phyloP scores from a whole-genome alignment of 1,284 basidiomycete species.

The Cryptococcus sp. region DNA sequence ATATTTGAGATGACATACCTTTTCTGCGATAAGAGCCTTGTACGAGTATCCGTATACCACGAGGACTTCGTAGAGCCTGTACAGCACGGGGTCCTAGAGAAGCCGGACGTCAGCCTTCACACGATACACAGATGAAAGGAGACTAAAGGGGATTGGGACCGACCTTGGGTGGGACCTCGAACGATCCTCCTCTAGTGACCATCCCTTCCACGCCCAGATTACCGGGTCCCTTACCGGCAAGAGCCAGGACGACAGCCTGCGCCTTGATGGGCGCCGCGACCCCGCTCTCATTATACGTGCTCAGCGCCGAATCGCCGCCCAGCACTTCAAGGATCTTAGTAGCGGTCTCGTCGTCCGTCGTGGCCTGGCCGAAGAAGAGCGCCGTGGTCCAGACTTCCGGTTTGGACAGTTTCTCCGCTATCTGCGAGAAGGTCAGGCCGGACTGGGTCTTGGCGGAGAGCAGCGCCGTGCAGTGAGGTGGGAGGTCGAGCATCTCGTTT shows the following conservation, averaged over 20 bases:
- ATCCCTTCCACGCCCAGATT: slow-evolving; percentile 38
- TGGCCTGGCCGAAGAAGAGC: slow-evolving; percentile 84
- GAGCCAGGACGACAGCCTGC: slow-evolving; percentile 21
- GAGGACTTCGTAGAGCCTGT: slow-evolving; percentile 81
- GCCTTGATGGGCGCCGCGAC: slow-evolving; percentile 1
- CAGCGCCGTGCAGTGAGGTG: slow-evolving; percentile 29
- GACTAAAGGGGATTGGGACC: not conserved
- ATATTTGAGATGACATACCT: slow-evolving; percentile 58
- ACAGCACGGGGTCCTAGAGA: slow-evolving; percentile 72
- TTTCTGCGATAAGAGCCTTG: slow-evolving; percentile 80
- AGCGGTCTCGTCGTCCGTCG: slow-evolving; percentile 63
- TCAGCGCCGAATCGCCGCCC: slow-evolving; percentile 45
- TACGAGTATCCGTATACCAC: slow-evolving; percentile 68
- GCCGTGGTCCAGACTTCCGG: slow-evolving; percentile 89
- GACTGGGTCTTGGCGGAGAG: slow-evolving; percentile 31
- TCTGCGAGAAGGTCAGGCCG: slow-evolving; percentile 72
- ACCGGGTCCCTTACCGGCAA: slow-evolving; percentile 26
- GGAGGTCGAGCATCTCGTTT: slow-evolving; percentile 20
- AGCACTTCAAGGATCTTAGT: slow-evolving; percentile 72
- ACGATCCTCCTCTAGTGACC: slow-evolving; percentile 38
- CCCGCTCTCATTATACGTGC: slow-evolving; percentile 5
- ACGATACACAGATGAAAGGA: not conserved
- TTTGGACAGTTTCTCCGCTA: slow-evolving; percentile 68
- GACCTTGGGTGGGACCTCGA: slow-evolving; percentile 48
- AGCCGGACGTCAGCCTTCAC: not conserved